Evolutionary conservation across 768 basidiomycete species (phyloP), one percentile per base, ranked within the genome.

Genomic region (Russula earlei): DNA sequence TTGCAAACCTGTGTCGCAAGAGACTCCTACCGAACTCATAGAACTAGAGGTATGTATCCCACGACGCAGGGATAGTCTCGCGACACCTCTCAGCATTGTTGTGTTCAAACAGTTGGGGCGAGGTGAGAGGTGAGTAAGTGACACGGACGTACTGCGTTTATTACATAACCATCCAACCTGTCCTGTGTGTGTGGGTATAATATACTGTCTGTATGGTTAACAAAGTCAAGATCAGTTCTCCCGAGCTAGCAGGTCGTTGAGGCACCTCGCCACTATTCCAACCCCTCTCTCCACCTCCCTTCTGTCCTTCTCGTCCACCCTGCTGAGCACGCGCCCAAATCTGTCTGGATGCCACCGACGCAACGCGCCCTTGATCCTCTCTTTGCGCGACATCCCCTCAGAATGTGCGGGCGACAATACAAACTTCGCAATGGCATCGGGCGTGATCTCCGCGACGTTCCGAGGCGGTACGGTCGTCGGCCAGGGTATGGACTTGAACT

Each of bases 341-440:
- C 85, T 72, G 68, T 91, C 88, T 3, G 88, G 89, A 65, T 91
- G 88, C 87, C 87, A 90, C 41, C 85, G 75, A 20, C 85, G 76
- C 67, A 85, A 76, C 0, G 84, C 86, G 25, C 68, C 73, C 44
- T 81, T 77, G 56, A 88, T 77, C 55, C 85, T 75, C 52, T 88
- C 85, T 66, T 81, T 86, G 59, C 74, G 75, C 36, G 81, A 72
- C 59, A 79, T 75, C 9, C 71, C 72, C 55, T 70, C 68, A 14
- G 85, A 86, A 67, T 89, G 86, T 15, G 72, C 58, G n/a, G 78
- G 74, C 22, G 84, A 85, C 38, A 87, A 68, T 43, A 91, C 69
- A 67, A 91, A 87, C 46, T 67, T 64, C 19, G 71, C 66, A 47
- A 90, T 76, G n/a, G 72, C 72, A n/a, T 74, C 71, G 7, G 77